Evolutionary conservation across 768 basidiomycete genomes (phyloP).

Genomic region (Pleurotus tuber-regium): DNA sequence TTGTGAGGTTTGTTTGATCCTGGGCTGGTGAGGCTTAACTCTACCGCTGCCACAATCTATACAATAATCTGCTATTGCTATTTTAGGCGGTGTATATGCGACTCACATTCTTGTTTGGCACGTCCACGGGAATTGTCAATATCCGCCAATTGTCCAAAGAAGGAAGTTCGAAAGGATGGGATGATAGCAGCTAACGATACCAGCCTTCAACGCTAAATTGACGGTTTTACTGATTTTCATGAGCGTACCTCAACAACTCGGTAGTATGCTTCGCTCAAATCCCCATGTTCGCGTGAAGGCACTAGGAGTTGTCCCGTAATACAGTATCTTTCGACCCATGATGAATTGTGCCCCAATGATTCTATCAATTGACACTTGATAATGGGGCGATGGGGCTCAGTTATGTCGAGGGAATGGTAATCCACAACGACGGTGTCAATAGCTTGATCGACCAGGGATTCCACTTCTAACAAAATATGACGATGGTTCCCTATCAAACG

Average conservation of each 20-base stretch:
- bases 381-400: neutral
- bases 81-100: slow-evolving; percentile 7
- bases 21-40: slow-evolving; percentile 48
- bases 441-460: slow-evolving; percentile 51
- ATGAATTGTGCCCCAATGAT: slow-evolving; percentile 57
- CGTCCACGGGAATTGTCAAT: slow-evolving; percentile 80
- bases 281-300: slow-evolving; percentile 36
- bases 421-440: slow-evolving; percentile 42
- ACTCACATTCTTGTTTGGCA: slow-evolving; percentile 78
- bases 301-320: slow-evolving; percentile 69
- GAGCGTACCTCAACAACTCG: slow-evolving; percentile 30
- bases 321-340: slow-evolving; percentile 70
- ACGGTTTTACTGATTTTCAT: no score
- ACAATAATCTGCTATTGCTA: slow-evolving; percentile 6
- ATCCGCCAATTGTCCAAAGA: slow-evolving; percentile 64
- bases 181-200: neutral
- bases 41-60: slow-evolving; percentile 69
- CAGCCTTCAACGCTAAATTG: no score
- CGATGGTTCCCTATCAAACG: neutral
- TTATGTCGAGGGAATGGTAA: slow-evolving; percentile 20
- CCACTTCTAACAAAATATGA: slow-evolving; percentile 64
- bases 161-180: slow-evolving; percentile 33
- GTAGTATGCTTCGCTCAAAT: slow-evolving; percentile 27
- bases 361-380: slow-evolving; percentile 42
- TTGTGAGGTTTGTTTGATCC: slow-evolving; percentile 30